phyloP scores from a whole-genome alignment of 2,329 filamentous ascomycete genomes.

The Coniella vitis region DNA sequence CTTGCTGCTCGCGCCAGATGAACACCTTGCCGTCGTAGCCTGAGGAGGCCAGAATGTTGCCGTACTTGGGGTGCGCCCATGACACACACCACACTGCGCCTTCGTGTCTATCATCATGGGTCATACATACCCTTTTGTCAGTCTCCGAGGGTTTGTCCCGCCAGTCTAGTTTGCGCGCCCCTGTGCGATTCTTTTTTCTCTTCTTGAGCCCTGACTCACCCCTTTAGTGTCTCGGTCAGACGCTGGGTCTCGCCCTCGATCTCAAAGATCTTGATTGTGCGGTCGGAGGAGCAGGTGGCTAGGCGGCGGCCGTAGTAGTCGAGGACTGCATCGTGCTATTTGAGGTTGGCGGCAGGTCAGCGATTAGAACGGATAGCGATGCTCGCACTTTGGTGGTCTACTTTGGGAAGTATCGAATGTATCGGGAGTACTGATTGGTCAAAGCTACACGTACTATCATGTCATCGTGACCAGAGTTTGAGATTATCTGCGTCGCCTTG shows the following conservation, averaged over 20 bases:
- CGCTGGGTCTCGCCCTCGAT: slow-evolving; percentile 89
- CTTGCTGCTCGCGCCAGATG: slow-evolving; percentile 88
- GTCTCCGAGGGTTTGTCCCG: neutral
- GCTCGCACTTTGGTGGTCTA: no score
- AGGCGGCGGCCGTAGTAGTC: slow-evolving; percentile 97
- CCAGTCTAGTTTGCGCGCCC: neutral
- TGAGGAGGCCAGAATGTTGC: slow-evolving; percentile 91
- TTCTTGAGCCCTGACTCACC: slow-evolving; percentile 46
- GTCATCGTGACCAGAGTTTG: slow-evolving; percentile 89
- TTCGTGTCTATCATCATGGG: slow-evolving; percentile 69
- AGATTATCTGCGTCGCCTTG: slow-evolving; percentile 62
- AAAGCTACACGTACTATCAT: slow-evolving; percentile 87
- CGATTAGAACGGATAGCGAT: slow-evolving; percentile 3
- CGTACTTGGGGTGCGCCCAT: slow-evolving; percentile 98
- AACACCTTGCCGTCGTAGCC: slow-evolving; percentile 97
- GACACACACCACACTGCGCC: slow-evolving; percentile 96
- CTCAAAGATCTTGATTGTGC: slow-evolving; percentile 99
- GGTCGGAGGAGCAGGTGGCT: slow-evolving; percentile 95
- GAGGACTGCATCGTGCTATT: slow-evolving; percentile 90
- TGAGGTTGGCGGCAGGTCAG: slow-evolving; percentile 8
- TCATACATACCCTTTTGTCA: neutral
- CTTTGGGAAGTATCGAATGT: no score
- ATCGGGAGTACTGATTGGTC: neutral
- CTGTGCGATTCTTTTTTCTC: neutral
- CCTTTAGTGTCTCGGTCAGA: slow-evolving; percentile 87